Evolutionary conservation across 2,329 filamentous ascomycete genomes (phyloP).

Genomic region (Fusarium torulosum): DNA sequence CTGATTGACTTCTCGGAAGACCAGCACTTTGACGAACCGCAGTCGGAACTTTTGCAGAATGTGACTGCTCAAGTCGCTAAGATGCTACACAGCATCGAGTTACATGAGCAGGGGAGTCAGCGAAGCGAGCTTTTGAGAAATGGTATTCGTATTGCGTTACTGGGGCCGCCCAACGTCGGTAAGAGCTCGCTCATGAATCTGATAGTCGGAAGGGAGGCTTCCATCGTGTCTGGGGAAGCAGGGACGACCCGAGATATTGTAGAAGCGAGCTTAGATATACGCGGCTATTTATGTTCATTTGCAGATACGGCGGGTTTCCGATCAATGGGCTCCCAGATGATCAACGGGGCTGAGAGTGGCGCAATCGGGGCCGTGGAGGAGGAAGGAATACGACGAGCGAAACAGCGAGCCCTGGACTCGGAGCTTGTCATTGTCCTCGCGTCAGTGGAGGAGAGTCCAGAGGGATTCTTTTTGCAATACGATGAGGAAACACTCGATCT

Average conservation of each 20-base stretch:
- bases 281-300: conserved; percentile 91
- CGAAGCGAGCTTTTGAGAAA: conserved; percentile 85
- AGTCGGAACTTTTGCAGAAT: conserved; percentile 75
- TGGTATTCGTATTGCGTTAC: conserved; percentile 86
- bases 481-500: conserved; percentile 68
- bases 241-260: conserved; percentile 96
- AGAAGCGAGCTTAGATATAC: conserved; percentile 89
- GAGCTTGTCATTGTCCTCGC: conserved; percentile 87
- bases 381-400: conserved; percentile 91
- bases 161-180: conserved; percentile 93
- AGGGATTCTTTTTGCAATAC: conserved; percentile 60
- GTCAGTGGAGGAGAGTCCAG: conserved; percentile 71
- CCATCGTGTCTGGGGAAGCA: conserved; percentile 92
- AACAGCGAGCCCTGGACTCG: conserved; percentile 82
- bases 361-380: conserved; percentile 80
- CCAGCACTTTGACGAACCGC: conserved; percentile 94
- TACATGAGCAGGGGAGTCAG: conserved; percentile 82
- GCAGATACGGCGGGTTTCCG: conserved; percentile 94
- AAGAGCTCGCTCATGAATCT: conserved; percentile 95
- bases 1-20: conserved; percentile 98
- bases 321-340: conserved; percentile 51
- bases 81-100: conserved; percentile 72
- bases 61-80: conserved; percentile 73
- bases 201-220: conserved; percentile 90
- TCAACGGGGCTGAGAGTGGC: conserved; percentile 26